Evolutionary conservation across 2,329 filamentous ascomycete genomes (phyloP), one percentile per base, ranked within the genome.

Genomic region (Pseudopithomyces maydicus): DNA sequence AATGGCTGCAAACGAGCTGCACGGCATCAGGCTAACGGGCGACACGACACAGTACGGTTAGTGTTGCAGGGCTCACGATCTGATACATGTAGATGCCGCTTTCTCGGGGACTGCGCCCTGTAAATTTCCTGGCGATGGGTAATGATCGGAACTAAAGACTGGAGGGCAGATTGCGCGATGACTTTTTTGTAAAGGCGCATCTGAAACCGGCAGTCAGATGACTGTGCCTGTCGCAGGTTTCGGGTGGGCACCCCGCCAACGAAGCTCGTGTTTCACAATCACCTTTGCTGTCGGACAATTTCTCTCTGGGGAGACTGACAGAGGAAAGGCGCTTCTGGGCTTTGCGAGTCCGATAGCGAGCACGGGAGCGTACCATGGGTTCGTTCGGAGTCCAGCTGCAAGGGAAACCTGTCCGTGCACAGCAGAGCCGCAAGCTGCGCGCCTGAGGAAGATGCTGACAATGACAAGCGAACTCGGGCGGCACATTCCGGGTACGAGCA

Each of bases 261-360:
- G 60, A 64, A 57, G 48, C 53, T 59, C 53, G 45, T 56, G 63
- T 66, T 66, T 66, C 63, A 66, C 36, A 56, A 62, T 56, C 45
- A 36, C 39, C 36, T 52, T 35, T 54, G 52, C 38, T 55, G 61
- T 59, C 63, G 63, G 61, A 63, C 61, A 59, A 44, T 57, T 56
- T 53, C 50, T 48, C n/a, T 61, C 39, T 47, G 19, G 32, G 17
- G 23, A 44, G 35, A 32, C 52, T 52, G 43, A 46, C 39, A 44
- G 17, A 23, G 20, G 32, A 17, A 47, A 41, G 42, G 43, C 35
- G 51, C 42, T 52, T 12, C 29, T 23, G 22, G 43, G 26, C 26
- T 29, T 29, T 29, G 26, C 48, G 26, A 53, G 49, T 50, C 53
- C 52, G 52, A 59, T 26, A 36, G 45, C 19, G 19, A 17, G 33